These are phyloP conservation scores for Globisporangium sylvaticum DNA, from an alignment of 352 stramenopile species.

Conservation along the genomic window DNA sequence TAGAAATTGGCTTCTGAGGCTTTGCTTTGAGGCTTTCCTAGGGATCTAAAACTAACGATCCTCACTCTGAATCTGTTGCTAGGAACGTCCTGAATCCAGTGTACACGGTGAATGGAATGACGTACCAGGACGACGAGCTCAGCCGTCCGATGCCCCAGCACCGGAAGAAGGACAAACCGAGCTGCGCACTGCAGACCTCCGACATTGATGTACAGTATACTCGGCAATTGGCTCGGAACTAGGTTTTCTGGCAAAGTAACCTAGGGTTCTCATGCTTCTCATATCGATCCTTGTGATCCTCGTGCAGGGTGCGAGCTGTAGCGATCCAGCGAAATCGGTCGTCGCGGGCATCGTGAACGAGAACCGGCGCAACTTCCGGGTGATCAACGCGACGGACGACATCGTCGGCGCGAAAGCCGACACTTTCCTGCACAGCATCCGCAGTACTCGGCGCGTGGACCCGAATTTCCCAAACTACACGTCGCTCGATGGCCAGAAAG, in stretches of 20 bases:
- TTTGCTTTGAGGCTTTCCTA: background rate
- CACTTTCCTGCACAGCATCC: slow-evolving; percentile 65
- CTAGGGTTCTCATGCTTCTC: background rate
- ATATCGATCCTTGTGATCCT: background rate
- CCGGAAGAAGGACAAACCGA: slow-evolving; percentile 46
- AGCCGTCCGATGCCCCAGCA: slow-evolving; percentile 44
- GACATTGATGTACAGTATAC: slow-evolving; percentile 45
- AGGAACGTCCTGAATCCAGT: slow-evolving; percentile 73
- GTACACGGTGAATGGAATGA: slow-evolving; percentile 73
- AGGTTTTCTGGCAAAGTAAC: background rate
- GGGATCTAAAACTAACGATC: background rate
- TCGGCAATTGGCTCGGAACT: background rate
- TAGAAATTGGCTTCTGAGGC: background rate
- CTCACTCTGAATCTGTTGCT: background rate
- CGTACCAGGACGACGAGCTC: slow-evolving; percentile 42
- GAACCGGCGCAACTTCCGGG: slow-evolving; percentile 50
- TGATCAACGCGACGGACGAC: slow-evolving; percentile 57
- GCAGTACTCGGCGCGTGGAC: slow-evolving; percentile 58
- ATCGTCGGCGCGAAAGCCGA: slow-evolving; percentile 61
- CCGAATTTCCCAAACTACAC: slow-evolving; percentile 60
- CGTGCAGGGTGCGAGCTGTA: slow-evolving; percentile 37
- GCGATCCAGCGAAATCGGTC: slow-evolving; percentile 42
- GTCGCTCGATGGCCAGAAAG: slow-evolving; percentile 48
- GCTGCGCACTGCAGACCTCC: slow-evolving; percentile 45
- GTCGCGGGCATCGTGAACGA: slow-evolving; percentile 61